Conservation (phyloP, 306 rosid species). For the Ormosia semicastrata region DNA sequence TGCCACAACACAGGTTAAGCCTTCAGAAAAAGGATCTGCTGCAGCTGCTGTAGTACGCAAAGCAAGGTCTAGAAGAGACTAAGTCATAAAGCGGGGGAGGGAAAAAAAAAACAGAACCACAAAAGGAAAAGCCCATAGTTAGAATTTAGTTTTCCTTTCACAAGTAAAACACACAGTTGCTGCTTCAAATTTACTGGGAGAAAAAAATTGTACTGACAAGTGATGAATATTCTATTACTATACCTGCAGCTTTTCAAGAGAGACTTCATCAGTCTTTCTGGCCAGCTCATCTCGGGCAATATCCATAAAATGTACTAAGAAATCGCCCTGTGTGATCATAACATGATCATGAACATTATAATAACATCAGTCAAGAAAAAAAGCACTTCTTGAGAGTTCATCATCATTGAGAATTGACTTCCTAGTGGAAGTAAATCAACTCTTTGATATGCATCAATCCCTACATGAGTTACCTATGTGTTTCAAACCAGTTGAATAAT, state of each 20-base stretch:
- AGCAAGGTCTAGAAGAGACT: slow-evolving; percentile 98
- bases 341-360: slow-evolving; percentile 7
- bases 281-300: slow-evolving; percentile 87
- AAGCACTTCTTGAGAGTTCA: not conserved
- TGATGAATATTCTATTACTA: slow-evolving; percentile 28
- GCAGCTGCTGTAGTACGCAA: slow-evolving; percentile 96
- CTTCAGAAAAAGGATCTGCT: slow-evolving; percentile 94
- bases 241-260: slow-evolving; percentile 98
- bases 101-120: not conserved
- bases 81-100: not conserved
- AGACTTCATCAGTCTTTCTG: slow-evolving; percentile 90
- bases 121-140: slow-evolving; percentile 10
- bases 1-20: slow-evolving; percentile 93
- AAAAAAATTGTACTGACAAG: not conserved
- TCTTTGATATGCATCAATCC: too few species aligned
- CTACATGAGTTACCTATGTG: too few species aligned
- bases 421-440: slow-evolving; percentile 10
- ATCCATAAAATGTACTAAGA: slow-evolving; percentile 98
- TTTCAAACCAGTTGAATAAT: not conserved
- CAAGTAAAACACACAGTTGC: slow-evolving; percentile 1
- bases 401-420: slow-evolving; percentile 10
- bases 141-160: slow-evolving; percentile 19
- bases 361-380: slow-evolving; percentile 10
- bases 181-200: slow-evolving; percentile 1
- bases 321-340: slow-evolving; percentile 76